phyloP scores from a whole-genome alignment of 2,329 filamentous ascomycete genomes.

The Claviceps spartinae region DNA sequence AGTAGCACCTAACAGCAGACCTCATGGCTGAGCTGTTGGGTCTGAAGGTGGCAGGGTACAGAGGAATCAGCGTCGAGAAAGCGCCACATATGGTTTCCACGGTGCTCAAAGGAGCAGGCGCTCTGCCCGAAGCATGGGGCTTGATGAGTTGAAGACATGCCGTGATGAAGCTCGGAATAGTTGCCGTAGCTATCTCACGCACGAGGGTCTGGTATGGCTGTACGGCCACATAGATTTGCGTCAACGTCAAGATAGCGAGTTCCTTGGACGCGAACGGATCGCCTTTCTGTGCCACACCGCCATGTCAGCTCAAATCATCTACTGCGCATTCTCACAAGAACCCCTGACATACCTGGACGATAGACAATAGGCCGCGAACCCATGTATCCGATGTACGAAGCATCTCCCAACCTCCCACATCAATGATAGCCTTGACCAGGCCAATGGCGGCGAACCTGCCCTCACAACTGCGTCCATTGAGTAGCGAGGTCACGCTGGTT shows the following conservation, averaged over 20 bases:
- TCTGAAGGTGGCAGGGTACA: conserved; percentile 72
- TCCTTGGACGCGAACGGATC: conserved; percentile 65
- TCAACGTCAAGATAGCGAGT: conserved; percentile 61
- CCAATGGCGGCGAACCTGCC: conserved; percentile 67
- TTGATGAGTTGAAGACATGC: conserved; percentile 56
- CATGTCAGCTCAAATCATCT: conserved; percentile 7
- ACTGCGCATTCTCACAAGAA: not conserved
- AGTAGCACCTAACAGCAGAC: conserved; percentile 41
- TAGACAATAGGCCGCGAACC: conserved; percentile 60
- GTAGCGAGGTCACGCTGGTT: conserved; percentile 60
- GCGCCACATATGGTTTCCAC: conserved; percentile 58
- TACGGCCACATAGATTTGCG: conserved; percentile 71
- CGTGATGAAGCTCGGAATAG: conserved; percentile 59
- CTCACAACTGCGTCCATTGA: conserved; percentile 62
- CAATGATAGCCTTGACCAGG: conserved; percentile 66
- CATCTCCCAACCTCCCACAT: conserved; percentile 74
- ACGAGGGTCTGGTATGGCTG: conserved; percentile 72
- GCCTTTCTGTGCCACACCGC: conserved; percentile 45
- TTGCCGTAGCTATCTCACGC: conserved; percentile 78
- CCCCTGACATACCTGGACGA: conserved; percentile 49
- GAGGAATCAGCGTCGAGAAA: conserved; percentile 58
- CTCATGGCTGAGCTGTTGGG: conserved; percentile 59
- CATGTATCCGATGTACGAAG: conserved; percentile 61
- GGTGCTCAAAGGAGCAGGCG: conserved; percentile 29
- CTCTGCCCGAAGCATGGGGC: conserved; percentile 19